Evolutionary conservation across 2,329 filamentous ascomycete genomes (phyloP).

Genomic region (Chalara sp.): DNA sequence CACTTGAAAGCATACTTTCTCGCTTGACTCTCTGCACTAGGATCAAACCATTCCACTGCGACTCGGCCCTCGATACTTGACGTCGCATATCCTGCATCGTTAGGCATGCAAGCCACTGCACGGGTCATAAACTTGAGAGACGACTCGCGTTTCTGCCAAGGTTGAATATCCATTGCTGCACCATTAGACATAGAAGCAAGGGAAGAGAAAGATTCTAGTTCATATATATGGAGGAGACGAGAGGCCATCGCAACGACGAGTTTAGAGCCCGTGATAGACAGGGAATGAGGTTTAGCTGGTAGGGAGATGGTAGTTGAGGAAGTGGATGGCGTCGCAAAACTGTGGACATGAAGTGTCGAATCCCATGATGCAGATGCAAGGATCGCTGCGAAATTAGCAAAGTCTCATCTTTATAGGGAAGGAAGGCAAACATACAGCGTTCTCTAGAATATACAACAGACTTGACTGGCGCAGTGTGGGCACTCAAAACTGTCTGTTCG

Average conservation of each 20-base stretch:
- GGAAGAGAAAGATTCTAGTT: conserved; percentile 62
- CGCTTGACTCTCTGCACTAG: conserved; percentile 76
- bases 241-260: conserved; percentile 94
- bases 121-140: conserved; percentile 95
- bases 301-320: conserved; percentile 61
- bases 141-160: conserved; percentile 91
- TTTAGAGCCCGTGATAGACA: conserved; percentile 71
- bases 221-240: conserved; percentile 90
- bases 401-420: conserved; percentile 3
- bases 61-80: conserved; percentile 92
- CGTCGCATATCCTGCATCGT: conserved; percentile 88
- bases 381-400: conserved; percentile 42
- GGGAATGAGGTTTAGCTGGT: conserved; percentile 82
- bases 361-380: conserved; percentile 94
- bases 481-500: conserved; percentile 67
- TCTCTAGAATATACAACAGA: conserved; percentile 74
- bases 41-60: conserved; percentile 97
- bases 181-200: conserved; percentile 43
- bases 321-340: conserved; percentile 45
- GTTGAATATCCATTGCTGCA: conserved; percentile 49
- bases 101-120: conserved; percentile 91
- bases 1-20: conserved; percentile 99
- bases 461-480: conserved; percentile 73
- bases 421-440: conserved; percentile 44
- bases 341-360: conserved; percentile 78